Evolutionary conservation across 2,329 filamentous ascomycete species (phyloP).

Genomic region (Aphanocladium album): DNA sequence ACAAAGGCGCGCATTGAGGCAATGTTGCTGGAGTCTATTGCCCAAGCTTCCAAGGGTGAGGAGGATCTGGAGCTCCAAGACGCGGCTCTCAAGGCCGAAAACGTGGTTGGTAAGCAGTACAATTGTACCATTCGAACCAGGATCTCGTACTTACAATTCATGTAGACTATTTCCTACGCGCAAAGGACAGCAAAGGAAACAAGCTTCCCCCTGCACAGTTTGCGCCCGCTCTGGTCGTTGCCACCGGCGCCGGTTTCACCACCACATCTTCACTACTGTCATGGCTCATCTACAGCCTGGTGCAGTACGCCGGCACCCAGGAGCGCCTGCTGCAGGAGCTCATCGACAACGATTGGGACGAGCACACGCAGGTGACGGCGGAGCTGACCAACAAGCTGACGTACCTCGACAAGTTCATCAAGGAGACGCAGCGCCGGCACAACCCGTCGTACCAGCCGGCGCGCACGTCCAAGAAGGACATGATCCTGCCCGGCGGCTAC

Average conservation of each 20-base stretch:
- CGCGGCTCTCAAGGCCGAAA: slow-evolving; percentile 44
- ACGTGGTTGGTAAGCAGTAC: slow-evolving; percentile 19
- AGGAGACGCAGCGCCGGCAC: slow-evolving; percentile 55
- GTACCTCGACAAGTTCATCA: slow-evolving; percentile 54
- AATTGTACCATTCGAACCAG: background rate
- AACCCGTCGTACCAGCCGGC: slow-evolving; percentile 58
- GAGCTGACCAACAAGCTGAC: slow-evolving; percentile 43
- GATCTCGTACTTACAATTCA: background rate
- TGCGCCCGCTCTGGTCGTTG: slow-evolving; percentile 39
- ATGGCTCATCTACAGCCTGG: slow-evolving; percentile 52
- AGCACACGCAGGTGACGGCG: slow-evolving; percentile 39
- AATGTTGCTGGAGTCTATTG: slow-evolving; percentile 35
- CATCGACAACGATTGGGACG: slow-evolving; percentile 41
- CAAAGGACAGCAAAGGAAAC: slow-evolving; percentile 48
- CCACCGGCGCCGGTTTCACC: slow-evolving; percentile 54
- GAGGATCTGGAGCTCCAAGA: slow-evolving; percentile 40
- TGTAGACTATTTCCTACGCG: slow-evolving; percentile 48
- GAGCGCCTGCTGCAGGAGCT: slow-evolving; percentile 54
- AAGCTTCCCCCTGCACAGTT: slow-evolving; percentile 40
- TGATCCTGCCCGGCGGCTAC: slow-evolving; percentile 56
- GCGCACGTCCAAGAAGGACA: slow-evolving; percentile 50
- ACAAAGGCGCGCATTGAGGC: slow-evolving; percentile 27
- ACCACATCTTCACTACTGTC: slow-evolving; percentile 55
- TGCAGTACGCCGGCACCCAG: slow-evolving; percentile 50
- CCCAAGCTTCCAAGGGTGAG: slow-evolving; percentile 31